Evolutionary conservation across 2,329 filamentous ascomycete species (phyloP).

Genomic region (Colletotrichum eleusines): DNA sequence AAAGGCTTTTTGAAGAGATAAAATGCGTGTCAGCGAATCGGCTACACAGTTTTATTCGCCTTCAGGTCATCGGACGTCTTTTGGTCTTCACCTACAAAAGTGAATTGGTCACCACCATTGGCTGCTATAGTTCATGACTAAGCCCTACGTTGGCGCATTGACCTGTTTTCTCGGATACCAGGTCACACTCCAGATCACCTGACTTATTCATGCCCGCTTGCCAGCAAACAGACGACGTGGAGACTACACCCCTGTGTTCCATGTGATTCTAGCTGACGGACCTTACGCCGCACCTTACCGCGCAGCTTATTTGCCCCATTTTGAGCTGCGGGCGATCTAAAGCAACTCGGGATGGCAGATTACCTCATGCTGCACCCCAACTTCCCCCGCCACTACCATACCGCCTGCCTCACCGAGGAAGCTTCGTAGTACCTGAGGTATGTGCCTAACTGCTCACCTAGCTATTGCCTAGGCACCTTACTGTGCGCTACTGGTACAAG

Average conservation of each 20-base stretch:
- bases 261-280: slow-evolving; percentile 33
- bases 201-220: not conserved
- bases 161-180: not conserved
- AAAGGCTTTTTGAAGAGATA: not conserved
- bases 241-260: slow-evolving; percentile 32
- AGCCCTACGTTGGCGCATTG: not conserved
- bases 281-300: not conserved
- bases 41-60: not conserved
- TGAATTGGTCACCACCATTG: not conserved
- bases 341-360: not conserved
- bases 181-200: not conserved
- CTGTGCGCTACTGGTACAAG: slow-evolving; percentile 10
- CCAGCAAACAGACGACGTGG: not conserved
- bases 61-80: not conserved
- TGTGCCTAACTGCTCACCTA: no score
- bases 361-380: slow-evolving; percentile 1
- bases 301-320: slow-evolving; percentile 13
- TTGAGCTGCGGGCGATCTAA: slow-evolving; percentile 6
- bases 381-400: not conserved
- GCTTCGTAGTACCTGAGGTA: no score
- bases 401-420: not conserved
- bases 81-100: not conserved
- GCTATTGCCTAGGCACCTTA: not conserved
- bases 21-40: not conserved
- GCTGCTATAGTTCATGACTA: not conserved